Evolutionary conservation across 2,329 filamentous ascomycete genomes (phyloP), one percentile per base, ranked within the genome.

Genomic region (Exophiala viscosa): DNA sequence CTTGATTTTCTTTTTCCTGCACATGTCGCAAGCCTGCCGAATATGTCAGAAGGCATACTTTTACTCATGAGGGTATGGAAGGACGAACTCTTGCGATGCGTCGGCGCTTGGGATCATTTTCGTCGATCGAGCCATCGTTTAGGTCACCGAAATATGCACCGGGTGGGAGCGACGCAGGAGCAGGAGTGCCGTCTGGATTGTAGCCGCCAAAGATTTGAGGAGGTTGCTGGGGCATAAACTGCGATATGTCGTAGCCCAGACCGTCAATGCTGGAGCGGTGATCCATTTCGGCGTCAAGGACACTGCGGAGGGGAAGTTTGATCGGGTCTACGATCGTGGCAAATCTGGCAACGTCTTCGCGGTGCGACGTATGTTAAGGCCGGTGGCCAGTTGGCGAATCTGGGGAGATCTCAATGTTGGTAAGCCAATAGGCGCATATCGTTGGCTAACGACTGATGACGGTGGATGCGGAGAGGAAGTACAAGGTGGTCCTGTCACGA

Each of bases 1-100:
- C 74, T 97, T 97, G 73, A 97, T 96, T 73, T 89, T 79, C 73
- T 86, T 86, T 75, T 95, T 96, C 64, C 91, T 82, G 69, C 92
- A 97, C 90, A 95, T 95, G 65, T 96, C 91, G 74, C 90, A 96
- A 46, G 90, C 90, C 88, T 91, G 64, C 41, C 60, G 31, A 9
- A 32, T 41, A 48, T 33, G 45, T 59, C 60, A 59, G 54, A 40
- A 57, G 42, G 35, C 17, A 15, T 14, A 38, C 14, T 47, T 38
- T 50, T 39, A 23, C 45, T 42, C 15, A 38, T n/a, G 40, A 23
- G 11, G 9, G n/a, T 13, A 18, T n/a, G 41, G 31, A 42, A 45
- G 32, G 34, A 66, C 83, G 76, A 80, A 92, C 88, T 74, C 89
- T 83, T 55, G 90, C 90, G 64, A 96, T 96, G 65, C 90, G 83